Percentiles rank a stretch among this genome's conserved stretches.
Evolutionary conservation across 2,329 filamentous ascomycete genomes (phyloP).

Genomic region (Graphilbum sp.): DNA sequence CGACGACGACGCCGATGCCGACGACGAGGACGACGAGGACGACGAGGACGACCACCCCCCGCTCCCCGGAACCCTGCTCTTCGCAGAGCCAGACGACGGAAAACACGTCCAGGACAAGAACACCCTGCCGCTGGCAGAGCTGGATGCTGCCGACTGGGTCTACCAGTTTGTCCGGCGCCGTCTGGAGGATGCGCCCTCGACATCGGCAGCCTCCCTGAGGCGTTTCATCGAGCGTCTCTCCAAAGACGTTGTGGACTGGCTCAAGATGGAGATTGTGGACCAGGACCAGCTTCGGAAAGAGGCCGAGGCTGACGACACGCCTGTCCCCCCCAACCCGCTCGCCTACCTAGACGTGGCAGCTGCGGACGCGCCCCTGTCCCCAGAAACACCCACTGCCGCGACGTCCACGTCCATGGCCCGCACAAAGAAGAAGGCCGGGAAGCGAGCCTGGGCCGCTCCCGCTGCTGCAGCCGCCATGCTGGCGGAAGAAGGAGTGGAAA

Average conservation of each 20-base stretch:
- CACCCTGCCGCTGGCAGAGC: constrained; percentile 10
- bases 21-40: neutral
- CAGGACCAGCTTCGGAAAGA: neutral
- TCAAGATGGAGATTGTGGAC: neutral
- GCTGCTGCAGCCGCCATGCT: too few relatives aligned
- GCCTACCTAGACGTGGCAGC: too few relatives aligned
- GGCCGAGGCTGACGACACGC: neutral
- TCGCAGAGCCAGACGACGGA: constrained; percentile 1
- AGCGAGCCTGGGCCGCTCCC: too few relatives aligned
- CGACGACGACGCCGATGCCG: neutral
- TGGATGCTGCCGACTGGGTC: constrained; percentile 2
- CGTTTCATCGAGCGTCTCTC: neutral
- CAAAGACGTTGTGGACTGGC: neutral
- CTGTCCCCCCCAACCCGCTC: too few relatives aligned
- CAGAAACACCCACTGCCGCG: too few relatives aligned
- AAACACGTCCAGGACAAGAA: constrained; percentile 7
- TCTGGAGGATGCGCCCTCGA: neutral
- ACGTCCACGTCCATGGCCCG: too few relatives aligned
- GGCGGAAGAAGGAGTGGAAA: too few relatives aligned
- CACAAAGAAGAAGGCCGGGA: too few relatives aligned
- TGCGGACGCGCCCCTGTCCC: too few relatives aligned
- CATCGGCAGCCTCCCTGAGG: neutral
- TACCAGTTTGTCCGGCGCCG: neutral
- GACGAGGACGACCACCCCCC: neutral
- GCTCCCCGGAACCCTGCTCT: neutral